phyloP scores from a whole-genome alignment of 306 rosid species.

The Purshia tridentata region DNA sequence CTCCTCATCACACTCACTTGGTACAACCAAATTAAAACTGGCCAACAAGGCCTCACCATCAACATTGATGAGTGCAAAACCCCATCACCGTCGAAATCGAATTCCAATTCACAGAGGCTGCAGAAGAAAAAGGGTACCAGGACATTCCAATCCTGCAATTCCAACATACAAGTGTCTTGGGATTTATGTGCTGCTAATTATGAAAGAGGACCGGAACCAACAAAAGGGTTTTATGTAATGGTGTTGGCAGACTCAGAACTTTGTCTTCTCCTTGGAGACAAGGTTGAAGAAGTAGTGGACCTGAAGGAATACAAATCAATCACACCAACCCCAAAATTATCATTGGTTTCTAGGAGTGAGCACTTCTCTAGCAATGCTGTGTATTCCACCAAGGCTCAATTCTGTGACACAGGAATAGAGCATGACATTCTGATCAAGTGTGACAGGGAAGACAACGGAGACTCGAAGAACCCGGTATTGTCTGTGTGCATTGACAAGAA shows the following conservation, averaged over 20 bases:
- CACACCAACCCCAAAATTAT: slow-evolving; percentile 19
- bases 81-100: slow-evolving; percentile 8
- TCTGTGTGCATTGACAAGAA: slow-evolving; percentile 60
- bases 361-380: slow-evolving; percentile 38
- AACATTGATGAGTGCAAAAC: slow-evolving; percentile 15
- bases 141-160: slow-evolving; percentile 25
- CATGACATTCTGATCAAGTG: slow-evolving; percentile 74
- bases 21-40: slow-evolving; percentile 37
- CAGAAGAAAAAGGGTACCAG: slow-evolving; percentile 41
- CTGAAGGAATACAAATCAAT: background rate
- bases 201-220: slow-evolving; percentile 64
- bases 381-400: slow-evolving; percentile 60
- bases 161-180: slow-evolving; percentile 52
- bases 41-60: slow-evolving; percentile 50
- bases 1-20: slow-evolving; percentile 51
- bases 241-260: slow-evolving; percentile 57
- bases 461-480: slow-evolving; percentile 36
- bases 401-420: slow-evolving; percentile 42
- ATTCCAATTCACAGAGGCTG: slow-evolving; percentile 23
- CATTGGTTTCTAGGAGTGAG: slow-evolving; percentile 61
- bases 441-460: slow-evolving; percentile 43
- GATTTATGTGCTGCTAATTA: slow-evolving; percentile 61
- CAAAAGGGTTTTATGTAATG: slow-evolving; percentile 45
- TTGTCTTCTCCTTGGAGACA: slow-evolving; percentile 57
- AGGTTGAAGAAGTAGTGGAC: slow-evolving; percentile 26